Evolutionary conservation across 352 stramenopile genomes (phyloP), one percentile per base, ranked within the genome.

Genomic region (Pilasporangium apinafurcum): DNA sequence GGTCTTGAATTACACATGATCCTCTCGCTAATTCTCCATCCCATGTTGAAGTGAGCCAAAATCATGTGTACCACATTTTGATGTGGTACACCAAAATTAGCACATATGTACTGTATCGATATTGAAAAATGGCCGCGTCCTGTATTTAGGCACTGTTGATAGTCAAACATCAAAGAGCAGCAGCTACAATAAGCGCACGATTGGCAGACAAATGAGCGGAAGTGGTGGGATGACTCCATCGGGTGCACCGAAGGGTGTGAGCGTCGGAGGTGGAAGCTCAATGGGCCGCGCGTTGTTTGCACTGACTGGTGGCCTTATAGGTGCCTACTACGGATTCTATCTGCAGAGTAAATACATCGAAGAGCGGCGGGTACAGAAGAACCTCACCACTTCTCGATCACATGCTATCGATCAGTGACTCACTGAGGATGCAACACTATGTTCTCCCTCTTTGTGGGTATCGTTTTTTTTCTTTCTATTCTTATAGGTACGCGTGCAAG

Each of bases 331-430:
- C 27, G 79, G 79, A 26, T 91, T 91, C 26, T 91, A 89, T 38
- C 53, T 91, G 50, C 79, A 91, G 62, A 84, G 62, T 56, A 91
- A 89, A 51, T 87, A 80, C 48, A 76, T 91, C 32, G 79, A 91
- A 59, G 76, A 91, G 53, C 68, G 72, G 48, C 68, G 71, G 29
- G 79, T 88, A 61, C 21, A 55, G 40, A 2, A 6, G 26, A 8
- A 9, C 10, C 18, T 36, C 16, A 47, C 32, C 16, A 12, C 21
- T 37, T 22, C 4, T 27, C 14, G 21, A 44, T 33, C 36, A 55
- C 28, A 54, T n/a, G n/a, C n/a, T n/a, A n/a, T n/a, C n/a, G n/a
- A n/a, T n/a, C n/a, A n/a, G n/a, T n/a, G n/a, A n/a, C n/a, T n/a
- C n/a, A n/a, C n/a, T n/a, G n/a, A n/a, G n/a, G n/a, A n/a, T n/a